These are phyloP conservation scores for Pseudonectria buxi DNA, from an alignment of 2,329 filamentous ascomycete genomes.

Conservation along the genomic window DNA sequence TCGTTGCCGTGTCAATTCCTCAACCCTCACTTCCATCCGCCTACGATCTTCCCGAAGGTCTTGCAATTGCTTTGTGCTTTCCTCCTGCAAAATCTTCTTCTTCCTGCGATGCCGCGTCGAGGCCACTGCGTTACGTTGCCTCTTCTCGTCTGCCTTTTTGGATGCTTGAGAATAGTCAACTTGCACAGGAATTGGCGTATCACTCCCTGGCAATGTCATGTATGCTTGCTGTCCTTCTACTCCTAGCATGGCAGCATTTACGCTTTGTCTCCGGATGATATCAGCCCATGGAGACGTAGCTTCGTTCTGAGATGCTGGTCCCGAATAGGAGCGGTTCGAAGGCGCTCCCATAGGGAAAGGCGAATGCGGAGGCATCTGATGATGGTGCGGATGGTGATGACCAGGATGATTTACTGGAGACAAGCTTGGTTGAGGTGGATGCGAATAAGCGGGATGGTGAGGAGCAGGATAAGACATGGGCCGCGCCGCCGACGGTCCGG, in stretches of 20 bases:
- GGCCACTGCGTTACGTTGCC: slow-evolving; percentile 76
- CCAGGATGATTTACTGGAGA: slow-evolving; percentile 14
- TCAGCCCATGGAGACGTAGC: slow-evolving; percentile 25
- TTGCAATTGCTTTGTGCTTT: slow-evolving; percentile 62
- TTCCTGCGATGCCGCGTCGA: slow-evolving; percentile 76
- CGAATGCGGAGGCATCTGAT: slow-evolving; percentile 11
- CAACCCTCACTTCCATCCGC: slow-evolving; percentile 51
- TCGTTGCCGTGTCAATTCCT: slow-evolving; percentile 52
- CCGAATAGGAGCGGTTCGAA: slow-evolving; percentile 15
- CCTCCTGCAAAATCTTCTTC: slow-evolving; percentile 74
- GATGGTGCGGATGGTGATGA: slow-evolving; percentile 10
- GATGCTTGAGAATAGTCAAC: slow-evolving; percentile 79
- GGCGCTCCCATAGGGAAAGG: slow-evolving; percentile 16
- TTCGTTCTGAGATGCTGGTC: slow-evolving; percentile 15
- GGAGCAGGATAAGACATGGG: slow-evolving; percentile 31
- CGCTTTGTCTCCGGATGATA: slow-evolving; percentile 24
- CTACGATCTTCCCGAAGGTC: slow-evolving; percentile 62
- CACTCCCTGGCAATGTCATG: slow-evolving; percentile 32
- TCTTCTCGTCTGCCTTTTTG: slow-evolving; percentile 76
- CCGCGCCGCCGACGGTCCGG: slow-evolving; percentile 24
- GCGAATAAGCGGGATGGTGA: slow-evolving; percentile 14
- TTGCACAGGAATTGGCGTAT: slow-evolving; percentile 49
- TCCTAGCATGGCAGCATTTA: slow-evolving; percentile 19
- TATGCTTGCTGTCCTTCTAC: slow-evolving; percentile 32
- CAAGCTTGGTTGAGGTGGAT: slow-evolving; percentile 17